phyloP scores from a whole-genome alignment of 352 stramenopile genomes.

The Aphanomyces euteiches region DNA sequence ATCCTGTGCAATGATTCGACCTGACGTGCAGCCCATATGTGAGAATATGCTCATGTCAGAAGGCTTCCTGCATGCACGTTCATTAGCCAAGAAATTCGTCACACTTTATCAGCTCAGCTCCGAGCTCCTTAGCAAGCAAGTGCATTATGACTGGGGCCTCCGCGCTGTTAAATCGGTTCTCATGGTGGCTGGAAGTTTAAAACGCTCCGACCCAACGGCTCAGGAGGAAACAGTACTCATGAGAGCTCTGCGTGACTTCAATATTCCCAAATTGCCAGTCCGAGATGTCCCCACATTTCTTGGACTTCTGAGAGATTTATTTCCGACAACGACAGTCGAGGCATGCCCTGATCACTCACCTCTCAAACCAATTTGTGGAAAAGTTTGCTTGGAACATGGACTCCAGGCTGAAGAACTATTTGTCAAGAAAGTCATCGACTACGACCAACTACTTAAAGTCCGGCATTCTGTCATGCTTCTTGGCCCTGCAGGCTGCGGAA shows the following conservation, averaged over 20 bases:
- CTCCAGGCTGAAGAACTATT: conserved; percentile 94
- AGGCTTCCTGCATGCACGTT: conserved; percentile 83
- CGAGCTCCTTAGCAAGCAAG: conserved; percentile 83
- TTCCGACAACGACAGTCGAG: conserved; percentile 55
- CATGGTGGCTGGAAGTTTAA: conserved; percentile 91
- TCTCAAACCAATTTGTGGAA: conserved; percentile 45
- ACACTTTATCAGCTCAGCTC: conserved; percentile 86
- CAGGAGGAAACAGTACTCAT: conserved; percentile 92
- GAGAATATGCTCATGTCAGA: conserved; percentile 95
- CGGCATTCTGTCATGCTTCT: conserved; percentile 96
- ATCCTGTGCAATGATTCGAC: conserved; percentile 90
- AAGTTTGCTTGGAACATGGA: conserved; percentile 56
- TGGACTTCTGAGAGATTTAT: conserved; percentile 91
- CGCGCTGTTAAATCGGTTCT: conserved; percentile 95
- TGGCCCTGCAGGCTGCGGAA: conserved; percentile 90
- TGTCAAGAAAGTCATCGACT: conserved; percentile 94
- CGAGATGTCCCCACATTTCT: conserved; percentile 93
- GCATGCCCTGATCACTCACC: conserved; percentile 33
- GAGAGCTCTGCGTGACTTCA: conserved; percentile 95
- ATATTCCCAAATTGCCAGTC: conserved; percentile 90
- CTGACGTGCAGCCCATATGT: conserved; percentile 88
- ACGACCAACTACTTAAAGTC: conserved; percentile 92
- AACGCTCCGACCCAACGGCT: conserved; percentile 75
- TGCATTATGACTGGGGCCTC: conserved; percentile 94
- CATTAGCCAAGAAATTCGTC: conserved; percentile 86